Conservation (phyloP, 23 red algal species). For the Gracilaria vermiculophylla region DNA sequence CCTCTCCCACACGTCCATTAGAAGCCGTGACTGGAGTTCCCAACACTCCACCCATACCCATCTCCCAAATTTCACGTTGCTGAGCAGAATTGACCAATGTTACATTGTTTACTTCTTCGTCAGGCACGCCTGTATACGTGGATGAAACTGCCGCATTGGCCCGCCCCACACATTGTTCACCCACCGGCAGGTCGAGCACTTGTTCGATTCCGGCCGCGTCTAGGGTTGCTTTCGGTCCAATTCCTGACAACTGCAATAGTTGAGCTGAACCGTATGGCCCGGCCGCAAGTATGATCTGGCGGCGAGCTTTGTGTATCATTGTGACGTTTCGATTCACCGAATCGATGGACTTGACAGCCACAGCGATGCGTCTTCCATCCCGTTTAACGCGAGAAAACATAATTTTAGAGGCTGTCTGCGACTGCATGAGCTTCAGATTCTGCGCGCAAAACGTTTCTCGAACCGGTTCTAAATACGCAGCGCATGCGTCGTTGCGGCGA, state of each 20-base stretch:
- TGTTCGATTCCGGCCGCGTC: slow-evolving; percentile 24
- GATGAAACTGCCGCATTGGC: background rate
- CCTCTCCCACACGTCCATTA: background rate
- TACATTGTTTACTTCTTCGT: background rate
- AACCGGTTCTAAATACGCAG: slow-evolving; percentile 46
- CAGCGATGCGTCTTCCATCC: background rate
- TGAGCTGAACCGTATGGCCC: slow-evolving; percentile 68
- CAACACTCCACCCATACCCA: background rate
- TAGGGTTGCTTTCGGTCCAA: slow-evolving; percentile 64
- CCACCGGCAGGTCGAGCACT: slow-evolving; percentile 52
- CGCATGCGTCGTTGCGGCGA: slow-evolving; percentile 37
- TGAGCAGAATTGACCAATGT: background rate
- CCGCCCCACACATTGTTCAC: slow-evolving; percentile 1
- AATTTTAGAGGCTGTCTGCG: background rate
- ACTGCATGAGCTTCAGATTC: slow-evolving; percentile 20
- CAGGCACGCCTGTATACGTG: slow-evolving; percentile 19
- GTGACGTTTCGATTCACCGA: background rate
- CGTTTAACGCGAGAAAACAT: background rate
- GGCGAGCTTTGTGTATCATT: background rate
- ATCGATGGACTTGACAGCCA: slow-evolving; percentile 4
- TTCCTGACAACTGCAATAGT: slow-evolving; percentile 72
- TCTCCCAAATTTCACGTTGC: slow-evolving; percentile 1
- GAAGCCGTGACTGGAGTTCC: background rate
- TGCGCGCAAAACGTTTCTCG: background rate
- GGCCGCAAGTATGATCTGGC: slow-evolving; percentile 61